A percentile compares a stretch with the other conserved stretches of the same genome.
These are phyloP conservation scores for Candida anutae DNA, from an alignment of 1,139 yeast species.

Conservation along the genomic window DNA sequence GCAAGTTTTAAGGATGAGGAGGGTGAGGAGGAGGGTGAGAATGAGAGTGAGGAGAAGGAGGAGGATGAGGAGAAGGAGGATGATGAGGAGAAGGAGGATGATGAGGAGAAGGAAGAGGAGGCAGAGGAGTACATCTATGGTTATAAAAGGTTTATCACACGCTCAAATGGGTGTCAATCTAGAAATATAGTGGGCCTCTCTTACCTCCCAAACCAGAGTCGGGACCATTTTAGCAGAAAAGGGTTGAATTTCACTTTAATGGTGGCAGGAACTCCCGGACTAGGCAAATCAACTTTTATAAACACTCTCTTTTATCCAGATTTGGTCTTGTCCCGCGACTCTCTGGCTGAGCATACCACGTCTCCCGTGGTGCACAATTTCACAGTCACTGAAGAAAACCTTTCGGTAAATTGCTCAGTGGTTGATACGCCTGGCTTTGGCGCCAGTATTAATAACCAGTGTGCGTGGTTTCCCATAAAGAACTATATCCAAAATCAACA, in stretches of 20 bases:
- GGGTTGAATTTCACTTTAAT: conserved; percentile 49
- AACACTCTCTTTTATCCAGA: conserved; percentile 30
- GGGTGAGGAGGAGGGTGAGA: no score
- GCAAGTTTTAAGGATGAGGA: no score
- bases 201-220: conserved; percentile 21
- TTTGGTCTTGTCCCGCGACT: conserved; percentile 1
- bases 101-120: no score
- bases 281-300: conserved; percentile 78
- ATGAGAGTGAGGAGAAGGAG: no score
- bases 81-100: no score
- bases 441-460: conserved; percentile 30
- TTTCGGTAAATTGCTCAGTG: conserved; percentile 15
- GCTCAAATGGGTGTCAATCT: no score
- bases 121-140: no score
- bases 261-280: conserved; percentile 71
- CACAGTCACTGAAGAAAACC: conserved; percentile 9
- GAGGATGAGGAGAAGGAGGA: no score
- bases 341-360: conserved; percentile 2
- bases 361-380: conserved; percentile 4
- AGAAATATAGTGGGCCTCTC: conserved; percentile 24
- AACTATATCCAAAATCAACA: conserved; percentile 46
- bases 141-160: no score
- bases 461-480: conserved; percentile 51
- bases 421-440: conserved; percentile 45
- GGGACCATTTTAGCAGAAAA: conserved; percentile 11